These are phyloP conservation scores for Tetraselmis chui DNA, from an alignment of 139 green algal species.

Conservation along the genomic window DNA sequence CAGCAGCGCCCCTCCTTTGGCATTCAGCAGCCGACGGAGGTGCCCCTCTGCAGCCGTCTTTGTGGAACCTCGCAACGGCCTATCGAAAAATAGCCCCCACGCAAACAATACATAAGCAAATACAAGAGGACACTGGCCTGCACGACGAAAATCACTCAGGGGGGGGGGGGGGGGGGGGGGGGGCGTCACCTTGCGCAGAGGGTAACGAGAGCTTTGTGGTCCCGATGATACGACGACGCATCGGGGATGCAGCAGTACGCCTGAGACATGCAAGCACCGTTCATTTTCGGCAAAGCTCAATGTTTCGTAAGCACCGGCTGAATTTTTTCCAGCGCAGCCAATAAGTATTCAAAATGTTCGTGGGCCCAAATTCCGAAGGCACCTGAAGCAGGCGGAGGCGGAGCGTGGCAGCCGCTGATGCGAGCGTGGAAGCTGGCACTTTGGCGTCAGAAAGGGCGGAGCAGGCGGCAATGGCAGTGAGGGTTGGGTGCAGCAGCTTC, in stretches of 20 bases:
- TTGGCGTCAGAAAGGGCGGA: constrained; percentile 16
- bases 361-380: no score
- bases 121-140: no score
- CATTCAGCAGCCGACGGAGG: constrained; percentile 41
- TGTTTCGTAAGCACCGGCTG: no score
- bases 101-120: no score
- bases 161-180: no score
- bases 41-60: constrained; percentile 12
- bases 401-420: background rate
- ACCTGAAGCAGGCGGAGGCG: background rate
- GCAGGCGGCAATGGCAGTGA: constrained; percentile 20
- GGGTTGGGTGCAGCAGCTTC: constrained; percentile 19
- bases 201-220: constrained; percentile 44
- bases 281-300: no score
- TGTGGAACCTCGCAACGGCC: background rate
- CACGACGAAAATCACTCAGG: background rate
- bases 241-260: constrained; percentile 48
- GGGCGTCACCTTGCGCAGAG: constrained; percentile 39
- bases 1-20: constrained; percentile 46
- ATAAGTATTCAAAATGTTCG: no score
- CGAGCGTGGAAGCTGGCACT: background rate
- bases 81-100: background rate
- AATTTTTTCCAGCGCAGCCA: no score
- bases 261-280: no score
- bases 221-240: constrained; percentile 20